Evolutionary conservation across 2,329 filamentous ascomycete species (phyloP).

Genomic region (Trichoderma hamatum): DNA sequence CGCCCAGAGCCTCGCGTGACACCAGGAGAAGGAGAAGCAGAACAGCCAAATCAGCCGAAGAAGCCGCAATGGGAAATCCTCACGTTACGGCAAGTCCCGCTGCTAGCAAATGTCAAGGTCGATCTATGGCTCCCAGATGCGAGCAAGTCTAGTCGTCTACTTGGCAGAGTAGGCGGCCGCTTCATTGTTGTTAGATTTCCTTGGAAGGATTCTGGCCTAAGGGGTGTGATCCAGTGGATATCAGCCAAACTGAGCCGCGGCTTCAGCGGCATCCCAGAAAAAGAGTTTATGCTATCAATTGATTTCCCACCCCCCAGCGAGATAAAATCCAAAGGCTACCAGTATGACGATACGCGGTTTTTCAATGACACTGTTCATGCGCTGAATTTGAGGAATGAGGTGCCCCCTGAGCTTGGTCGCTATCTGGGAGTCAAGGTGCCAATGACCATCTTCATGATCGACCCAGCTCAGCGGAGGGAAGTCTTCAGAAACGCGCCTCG

Average conservation of each 20-base stretch:
- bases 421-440: conserved; percentile 69
- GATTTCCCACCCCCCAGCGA: conserved; percentile 61
- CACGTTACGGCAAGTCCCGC: conserved; percentile 69
- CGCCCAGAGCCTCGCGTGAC: conserved; percentile 33
- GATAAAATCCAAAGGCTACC: conserved; percentile 62
- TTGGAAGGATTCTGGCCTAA: conserved; percentile 55
- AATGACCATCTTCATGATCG: conserved; percentile 69
- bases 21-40: conserved; percentile 43
- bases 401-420: conserved; percentile 63
- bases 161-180: conserved; percentile 55
- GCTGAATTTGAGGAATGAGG: conserved; percentile 60
- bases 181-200: conserved; percentile 71
- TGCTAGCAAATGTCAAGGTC: conserved; percentile 69
- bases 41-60: not conserved
- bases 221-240: conserved; percentile 49
- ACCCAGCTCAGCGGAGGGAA: conserved; percentile 58
- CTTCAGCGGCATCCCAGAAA: conserved; percentile 56
- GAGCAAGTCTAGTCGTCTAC: conserved; percentile 54
- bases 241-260: conserved; percentile 57
- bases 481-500: conserved; percentile 64
- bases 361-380: conserved; percentile 62
- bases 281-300: conserved; percentile 68
- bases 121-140: conserved; percentile 72
- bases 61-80: conserved; percentile 67
- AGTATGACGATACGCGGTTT: conserved; percentile 62